Evolutionary conservation across 495 filamentous ascomycete genomes (phyloP).

Genomic region (Daldinia concentrica): DNA sequence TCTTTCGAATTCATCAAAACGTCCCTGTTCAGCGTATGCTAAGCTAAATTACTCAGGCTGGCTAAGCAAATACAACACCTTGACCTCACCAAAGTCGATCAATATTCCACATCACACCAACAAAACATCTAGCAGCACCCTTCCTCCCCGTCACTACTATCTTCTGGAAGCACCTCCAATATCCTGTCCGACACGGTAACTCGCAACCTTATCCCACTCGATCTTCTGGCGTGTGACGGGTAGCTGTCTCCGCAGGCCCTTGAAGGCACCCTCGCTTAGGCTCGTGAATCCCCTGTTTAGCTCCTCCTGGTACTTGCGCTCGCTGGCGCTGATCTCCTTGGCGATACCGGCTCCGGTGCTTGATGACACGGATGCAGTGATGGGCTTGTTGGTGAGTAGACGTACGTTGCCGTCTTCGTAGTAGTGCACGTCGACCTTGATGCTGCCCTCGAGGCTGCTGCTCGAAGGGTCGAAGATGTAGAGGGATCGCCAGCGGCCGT

Average conservation of each 20-base stretch:
- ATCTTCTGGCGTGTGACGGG: conserved; percentile 98
- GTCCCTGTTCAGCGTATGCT: neutral
- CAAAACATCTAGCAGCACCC: neutral
- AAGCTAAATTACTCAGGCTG: neutral
- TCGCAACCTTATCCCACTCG: conserved; percentile 99
- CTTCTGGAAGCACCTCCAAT: conserved; percentile 66
- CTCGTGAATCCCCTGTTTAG: conserved; percentile 88
- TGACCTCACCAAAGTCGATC: neutral
- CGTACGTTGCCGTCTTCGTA: conserved; percentile 99
- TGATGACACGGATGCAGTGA: conserved; percentile 66
- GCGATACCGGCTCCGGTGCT: conserved; percentile 73
- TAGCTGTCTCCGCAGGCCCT: conserved; percentile 88
- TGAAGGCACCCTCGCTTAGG: conserved; percentile 93
- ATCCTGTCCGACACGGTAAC: conserved; percentile 83
- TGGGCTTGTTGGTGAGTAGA: conserved; percentile 81
- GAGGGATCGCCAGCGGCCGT: conserved; percentile 91
- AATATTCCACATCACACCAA: neutral
- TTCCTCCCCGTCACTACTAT: conserved; percentile 36
- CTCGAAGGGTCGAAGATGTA: conserved; percentile 79
- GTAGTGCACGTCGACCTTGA: conserved; percentile 95
- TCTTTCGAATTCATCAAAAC: neutral
- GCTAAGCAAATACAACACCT: neutral
- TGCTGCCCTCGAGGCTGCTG: conserved; percentile 68
- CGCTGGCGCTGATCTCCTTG: conserved; percentile 75
- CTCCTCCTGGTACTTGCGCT: conserved; percentile 96